Conservation (phyloP, 176 grass and related monocot species). For the Alopecurus myosuroides region DNA sequence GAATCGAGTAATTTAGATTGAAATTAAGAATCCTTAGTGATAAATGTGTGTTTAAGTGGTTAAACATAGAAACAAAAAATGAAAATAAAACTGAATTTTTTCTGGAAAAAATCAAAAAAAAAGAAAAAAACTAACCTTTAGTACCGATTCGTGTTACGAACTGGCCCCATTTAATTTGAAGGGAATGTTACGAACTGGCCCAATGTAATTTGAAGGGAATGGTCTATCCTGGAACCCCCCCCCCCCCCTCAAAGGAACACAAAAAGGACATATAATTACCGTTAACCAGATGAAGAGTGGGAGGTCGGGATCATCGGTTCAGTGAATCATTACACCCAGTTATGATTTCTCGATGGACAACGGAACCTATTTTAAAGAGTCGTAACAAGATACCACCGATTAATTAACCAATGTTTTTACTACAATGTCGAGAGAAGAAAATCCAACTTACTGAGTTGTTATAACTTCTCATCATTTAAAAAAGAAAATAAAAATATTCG, state of each 20-base stretch:
- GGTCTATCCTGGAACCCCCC: not conserved
- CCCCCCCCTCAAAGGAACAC: too few relatives aligned
- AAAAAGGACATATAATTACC: slow-evolving; percentile 11
- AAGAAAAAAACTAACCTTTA: too few relatives aligned
- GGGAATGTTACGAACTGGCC: too few relatives aligned
- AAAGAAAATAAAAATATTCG: not conserved
- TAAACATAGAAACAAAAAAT: too few relatives aligned
- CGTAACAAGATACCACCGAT: not conserved
- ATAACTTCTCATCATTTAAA: not conserved
- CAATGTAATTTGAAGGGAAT: not conserved
- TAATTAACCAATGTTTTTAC: not conserved
- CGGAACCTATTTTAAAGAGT: slow-evolving; percentile 24
- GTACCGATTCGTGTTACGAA: too few relatives aligned
- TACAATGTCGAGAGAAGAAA: not conserved
- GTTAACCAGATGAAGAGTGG: not conserved
- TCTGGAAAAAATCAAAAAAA: too few relatives aligned
- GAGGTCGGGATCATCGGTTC: not conserved
- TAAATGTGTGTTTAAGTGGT: too few relatives aligned
- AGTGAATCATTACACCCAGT: slow-evolving; percentile 1
- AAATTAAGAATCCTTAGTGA: too few relatives aligned
- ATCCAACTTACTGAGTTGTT: not conserved
- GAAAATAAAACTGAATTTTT: too few relatives aligned
- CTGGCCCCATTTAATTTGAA: too few relatives aligned
- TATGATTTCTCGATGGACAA: not conserved
- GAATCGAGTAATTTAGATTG: too few relatives aligned